These are phyloP conservation scores for Phytophthora pistaciae DNA, from an alignment of 352 stramenopile genomes.

Conservation along the genomic window DNA sequence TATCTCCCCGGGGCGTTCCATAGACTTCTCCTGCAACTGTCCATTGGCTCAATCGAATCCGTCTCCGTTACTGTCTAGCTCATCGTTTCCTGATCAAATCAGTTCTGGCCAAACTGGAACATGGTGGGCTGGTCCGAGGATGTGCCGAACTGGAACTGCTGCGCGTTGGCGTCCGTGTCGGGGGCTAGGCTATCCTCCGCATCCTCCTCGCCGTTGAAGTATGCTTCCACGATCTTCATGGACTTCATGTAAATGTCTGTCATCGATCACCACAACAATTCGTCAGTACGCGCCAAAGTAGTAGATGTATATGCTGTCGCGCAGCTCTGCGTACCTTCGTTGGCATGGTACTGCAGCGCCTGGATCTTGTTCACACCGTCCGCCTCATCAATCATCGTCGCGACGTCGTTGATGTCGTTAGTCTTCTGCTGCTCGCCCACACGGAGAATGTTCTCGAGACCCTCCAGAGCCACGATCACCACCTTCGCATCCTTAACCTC, in stretches of 20 bases:
- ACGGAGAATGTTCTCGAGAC: constrained; percentile 99
- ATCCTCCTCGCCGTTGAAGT: constrained; percentile 98
- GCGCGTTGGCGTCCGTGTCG: constrained; percentile 70
- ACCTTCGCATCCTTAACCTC: constrained; percentile 98
- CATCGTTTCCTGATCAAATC: constrained; percentile 29
- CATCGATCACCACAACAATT: constrained; percentile 18
- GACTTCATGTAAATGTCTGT: constrained; percentile 93
- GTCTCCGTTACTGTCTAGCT: constrained; percentile 35
- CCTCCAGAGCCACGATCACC: constrained; percentile 98
- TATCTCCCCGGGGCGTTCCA: constrained; percentile 36
- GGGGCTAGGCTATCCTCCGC: constrained; percentile 90
- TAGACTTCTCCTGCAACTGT: constrained; percentile 29
- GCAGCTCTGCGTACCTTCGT: constrained; percentile 86
- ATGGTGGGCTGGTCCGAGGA: constrained; percentile 70
- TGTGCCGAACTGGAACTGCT: constrained; percentile 87
- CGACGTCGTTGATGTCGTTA: constrained; percentile 94
- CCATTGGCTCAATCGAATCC: constrained; percentile 25
- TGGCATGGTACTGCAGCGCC: constrained; percentile 97
- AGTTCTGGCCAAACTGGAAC: constrained; percentile 88
- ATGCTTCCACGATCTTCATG: constrained; percentile 97
- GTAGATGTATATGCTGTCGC: constrained; percentile 21
- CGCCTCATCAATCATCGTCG: constrained; percentile 96
- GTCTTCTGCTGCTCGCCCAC: constrained; percentile 82
- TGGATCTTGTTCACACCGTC: constrained; percentile 98
- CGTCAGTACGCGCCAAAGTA: constrained; percentile 24